Evolutionary conservation across 495 filamentous ascomycete species (phyloP).

Genomic region (Usnea hakonensis): DNA sequence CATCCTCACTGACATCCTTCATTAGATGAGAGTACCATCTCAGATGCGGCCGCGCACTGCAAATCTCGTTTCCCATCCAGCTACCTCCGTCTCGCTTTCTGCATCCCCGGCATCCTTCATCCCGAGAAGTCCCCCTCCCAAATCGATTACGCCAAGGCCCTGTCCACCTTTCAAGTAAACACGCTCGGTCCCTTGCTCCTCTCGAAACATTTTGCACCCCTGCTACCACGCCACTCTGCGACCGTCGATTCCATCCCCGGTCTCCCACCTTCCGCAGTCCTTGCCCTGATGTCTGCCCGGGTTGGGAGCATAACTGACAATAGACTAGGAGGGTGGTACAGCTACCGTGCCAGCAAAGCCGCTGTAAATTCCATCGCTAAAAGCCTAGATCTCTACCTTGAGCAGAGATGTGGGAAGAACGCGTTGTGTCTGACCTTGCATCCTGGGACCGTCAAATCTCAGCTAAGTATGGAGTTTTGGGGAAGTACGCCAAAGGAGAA

Average conservation of each 20-base stretch:
- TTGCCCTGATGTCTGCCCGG: slow-evolving; percentile 65
- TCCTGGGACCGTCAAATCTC: slow-evolving; percentile 75
- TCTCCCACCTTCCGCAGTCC: slow-evolving; percentile 46
- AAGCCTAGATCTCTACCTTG: slow-evolving; percentile 64
- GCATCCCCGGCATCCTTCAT: slow-evolving; percentile 63
- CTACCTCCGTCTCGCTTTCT: slow-evolving; percentile 58
- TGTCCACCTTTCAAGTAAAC: slow-evolving; percentile 60
- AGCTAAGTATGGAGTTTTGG: slow-evolving; percentile 67
- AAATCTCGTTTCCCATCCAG: slow-evolving; percentile 25
- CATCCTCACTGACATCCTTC: not conserved
- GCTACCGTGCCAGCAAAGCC: slow-evolving; percentile 67
- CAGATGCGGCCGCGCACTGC: slow-evolving; percentile 29
- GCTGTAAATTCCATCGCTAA: slow-evolving; percentile 62
- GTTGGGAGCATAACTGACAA: slow-evolving; percentile 72
- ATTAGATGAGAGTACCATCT: slow-evolving; percentile 34
- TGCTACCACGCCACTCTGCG: slow-evolving; percentile 51
- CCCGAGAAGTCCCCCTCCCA: slow-evolving; percentile 65
- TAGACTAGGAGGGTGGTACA: slow-evolving; percentile 62
- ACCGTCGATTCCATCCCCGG: slow-evolving; percentile 6
- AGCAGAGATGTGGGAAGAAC: slow-evolving; percentile 43
- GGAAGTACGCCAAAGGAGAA: slow-evolving; percentile 47
- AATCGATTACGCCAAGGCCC: slow-evolving; percentile 48
- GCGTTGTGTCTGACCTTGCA: slow-evolving; percentile 66
- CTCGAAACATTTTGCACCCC: slow-evolving; percentile 61
- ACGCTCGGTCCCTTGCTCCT: slow-evolving; percentile 65